Base-by-base conservation (phyloP, 192 early-diverging fungal species). In the Dispira parvispora region DNA sequence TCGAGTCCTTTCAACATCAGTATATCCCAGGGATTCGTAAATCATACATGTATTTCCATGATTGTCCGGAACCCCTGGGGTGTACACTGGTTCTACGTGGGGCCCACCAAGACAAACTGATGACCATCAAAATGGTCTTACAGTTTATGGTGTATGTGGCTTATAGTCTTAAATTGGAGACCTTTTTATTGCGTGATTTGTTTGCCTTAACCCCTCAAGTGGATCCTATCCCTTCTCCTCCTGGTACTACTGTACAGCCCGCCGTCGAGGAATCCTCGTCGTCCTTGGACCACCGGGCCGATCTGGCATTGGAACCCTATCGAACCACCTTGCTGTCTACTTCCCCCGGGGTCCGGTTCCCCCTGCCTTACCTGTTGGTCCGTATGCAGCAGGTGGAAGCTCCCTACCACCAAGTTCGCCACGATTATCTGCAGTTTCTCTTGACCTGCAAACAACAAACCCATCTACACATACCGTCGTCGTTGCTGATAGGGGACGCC, bases 21-120 rank as follows among this genome's bases (percentile, higher is more conserved):
- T 76, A 80, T 46, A 80, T 94, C 52, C 89, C 91, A 1, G 86
- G 86, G 56, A 80, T 75, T 53, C 76, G 88, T 50, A 94, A 92
- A 63, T 84, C 89, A 28, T 96, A 88, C 71, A 73, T 99, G 53
- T 84, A 87, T 63, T 85, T 99, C 65, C 88, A 93, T 54, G 89
- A 90, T 2, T 92, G 91, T 70, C 75, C 80, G 13, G 74, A 77
- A 43, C 81, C 84, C 46, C 71, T 88, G 0, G 90, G 91, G 25
- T 87, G 92, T 60, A 94, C 92, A 0, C 76, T 99, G 45, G 84
- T 92, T 11, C 66, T 99, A 50, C 85, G 96, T 14, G 96, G 96
- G n/a, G 91, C 78, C 8, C 75, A 76, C 13, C 63, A 82, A 28
- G 73, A 80, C 26, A 68, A 69, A 14, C 75, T 99, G 53, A 73